Evolutionary conservation across 1,284 basidiomycete genomes (phyloP), one percentile per base, ranked within the genome.

Genomic region (Ustilago trichophora): DNA sequence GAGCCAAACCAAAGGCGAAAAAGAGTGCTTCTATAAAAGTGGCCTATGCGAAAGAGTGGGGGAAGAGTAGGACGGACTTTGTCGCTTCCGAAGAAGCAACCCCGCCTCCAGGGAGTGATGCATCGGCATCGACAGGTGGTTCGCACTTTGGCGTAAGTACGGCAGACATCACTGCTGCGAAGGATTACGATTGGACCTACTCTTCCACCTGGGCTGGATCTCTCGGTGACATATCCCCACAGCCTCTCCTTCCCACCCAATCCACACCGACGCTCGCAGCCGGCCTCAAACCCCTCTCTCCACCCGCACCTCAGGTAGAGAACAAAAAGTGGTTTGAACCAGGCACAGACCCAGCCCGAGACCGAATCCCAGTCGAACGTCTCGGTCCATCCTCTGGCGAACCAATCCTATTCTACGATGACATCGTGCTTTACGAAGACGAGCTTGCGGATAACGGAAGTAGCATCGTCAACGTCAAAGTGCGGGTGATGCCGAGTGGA

Each of bases 401-500:
- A 54, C 80, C 78, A 8, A 81, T 81, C 26, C 37, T 81, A 6
- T 81, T 81, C 47, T 81, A 76, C 70, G 78, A 81, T 49, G 78
- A 80, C 29, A 56, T 80, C 12, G 72, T 80, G 16, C 71, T 80
- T n/a, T 80, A 72, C 45, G 77, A 80, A 34, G 78, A 80, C 64
- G 78, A 80, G 49, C 52, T 80, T 36, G 75, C 72, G n/a, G 78
- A 81, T 38, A 81, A 81, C 32, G 80, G 80, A 7, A 70, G 73
- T 15, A 76, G 73, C 27, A 70, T 77, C 41, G 60, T 81, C 19
- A 75, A 57, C 21, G 77, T 81, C 47, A 81, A 81, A 35, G 75
- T 81, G 11, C 89, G 96, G 51, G 93, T 98, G 40, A 98, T 98
- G 94, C 93, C 95, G 0, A 90, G 89, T n/a, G 95, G 90, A 44